Evolutionary conservation across 768 basidiomycete species (phyloP).

Genomic region (Auricularia auricula-judae): DNA sequence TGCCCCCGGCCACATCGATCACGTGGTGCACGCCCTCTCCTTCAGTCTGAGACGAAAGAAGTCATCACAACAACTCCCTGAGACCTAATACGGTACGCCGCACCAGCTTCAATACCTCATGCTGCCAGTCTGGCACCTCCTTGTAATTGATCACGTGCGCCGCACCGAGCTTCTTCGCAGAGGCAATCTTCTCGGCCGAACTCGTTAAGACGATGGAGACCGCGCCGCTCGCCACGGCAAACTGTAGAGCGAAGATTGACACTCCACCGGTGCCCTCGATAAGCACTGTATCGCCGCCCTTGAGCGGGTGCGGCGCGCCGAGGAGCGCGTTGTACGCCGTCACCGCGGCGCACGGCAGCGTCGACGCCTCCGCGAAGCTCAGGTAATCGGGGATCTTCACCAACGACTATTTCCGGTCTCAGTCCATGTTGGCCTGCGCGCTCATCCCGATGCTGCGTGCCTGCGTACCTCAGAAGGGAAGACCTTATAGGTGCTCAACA

Average conservation of each 20-base stretch:
- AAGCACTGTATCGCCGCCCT: constrained; percentile 49
- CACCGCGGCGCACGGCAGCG: constrained; percentile 42
- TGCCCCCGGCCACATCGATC: constrained; percentile 43
- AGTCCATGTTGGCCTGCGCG: background rate
- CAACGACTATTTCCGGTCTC: constrained; percentile 16
- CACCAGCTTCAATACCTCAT: constrained; percentile 37
- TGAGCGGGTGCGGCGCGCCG: constrained; percentile 33
- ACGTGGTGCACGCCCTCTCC: constrained; percentile 26
- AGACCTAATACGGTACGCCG: constrained; percentile 12
- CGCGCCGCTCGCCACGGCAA: constrained; percentile 53
- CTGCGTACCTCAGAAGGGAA: constrained; percentile 32
- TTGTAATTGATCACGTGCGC: constrained; percentile 53
- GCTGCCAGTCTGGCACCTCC: constrained; percentile 45
- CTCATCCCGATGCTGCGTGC: background rate
- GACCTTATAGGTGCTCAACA: constrained; percentile 42
- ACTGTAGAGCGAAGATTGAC: constrained; percentile 45
- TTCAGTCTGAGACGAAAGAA: constrained; percentile 15
- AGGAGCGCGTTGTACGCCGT: constrained; percentile 54
- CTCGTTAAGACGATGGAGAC: constrained; percentile 58
- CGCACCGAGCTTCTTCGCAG: constrained; percentile 40
- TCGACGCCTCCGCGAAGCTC: constrained; percentile 53
- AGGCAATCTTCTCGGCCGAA: constrained; percentile 48
- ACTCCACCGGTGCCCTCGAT: constrained; percentile 48
- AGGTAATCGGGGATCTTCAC: constrained; percentile 45
- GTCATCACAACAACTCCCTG: background rate